A percentile compares a stretch with the other conserved stretches of the same genome.
These are phyloP conservation scores for Penicillium paxilli DNA, from an alignment of 495 filamentous ascomycete species.

Conservation along the genomic window DNA sequence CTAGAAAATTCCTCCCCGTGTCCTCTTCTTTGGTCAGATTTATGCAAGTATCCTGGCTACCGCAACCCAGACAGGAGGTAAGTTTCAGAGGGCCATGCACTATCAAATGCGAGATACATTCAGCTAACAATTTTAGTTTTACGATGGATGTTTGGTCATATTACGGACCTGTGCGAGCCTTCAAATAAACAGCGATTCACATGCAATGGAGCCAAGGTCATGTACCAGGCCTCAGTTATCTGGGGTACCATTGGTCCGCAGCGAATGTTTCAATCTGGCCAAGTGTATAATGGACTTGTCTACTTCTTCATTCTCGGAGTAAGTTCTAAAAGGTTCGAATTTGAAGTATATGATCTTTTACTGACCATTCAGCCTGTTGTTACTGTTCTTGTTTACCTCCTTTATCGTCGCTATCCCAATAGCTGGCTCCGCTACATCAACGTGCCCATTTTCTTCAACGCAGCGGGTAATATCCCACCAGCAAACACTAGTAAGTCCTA, in stretches of 20 bases:
- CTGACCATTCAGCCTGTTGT: slow-evolving; percentile 15
- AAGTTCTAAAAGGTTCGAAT: background rate
- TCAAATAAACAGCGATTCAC: slow-evolving; percentile 44
- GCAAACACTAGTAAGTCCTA: slow-evolving; percentile 33
- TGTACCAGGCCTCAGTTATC: slow-evolving; percentile 44
- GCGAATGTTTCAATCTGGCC: slow-evolving; percentile 40
- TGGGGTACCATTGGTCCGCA: slow-evolving; percentile 41
- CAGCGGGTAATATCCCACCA: slow-evolving; percentile 41
- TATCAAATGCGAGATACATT: background rate
- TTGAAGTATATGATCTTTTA: background rate
- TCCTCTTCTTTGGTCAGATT: slow-evolving; percentile 52
- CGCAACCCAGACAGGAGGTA: slow-evolving; percentile 16
- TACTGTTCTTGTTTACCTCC: slow-evolving; percentile 32
- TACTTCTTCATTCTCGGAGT: slow-evolving; percentile 45
- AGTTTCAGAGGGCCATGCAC: background rate
- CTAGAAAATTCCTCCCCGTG: slow-evolving; percentile 39
- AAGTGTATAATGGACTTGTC: slow-evolving; percentile 35
- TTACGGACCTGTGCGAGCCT: slow-evolving; percentile 37
- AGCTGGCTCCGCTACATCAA: slow-evolving; percentile 39
- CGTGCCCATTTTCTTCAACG: slow-evolving; percentile 45
- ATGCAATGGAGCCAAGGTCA: slow-evolving; percentile 51
- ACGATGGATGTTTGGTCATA: slow-evolving; percentile 50
- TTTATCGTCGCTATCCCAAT: slow-evolving; percentile 34
- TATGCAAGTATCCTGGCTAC: slow-evolving; percentile 50
- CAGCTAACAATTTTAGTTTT: slow-evolving; percentile 30